These are phyloP conservation scores for Yarrowia keelungensis DNA, from an alignment of 805 yeast species.

Conservation along the genomic window DNA sequence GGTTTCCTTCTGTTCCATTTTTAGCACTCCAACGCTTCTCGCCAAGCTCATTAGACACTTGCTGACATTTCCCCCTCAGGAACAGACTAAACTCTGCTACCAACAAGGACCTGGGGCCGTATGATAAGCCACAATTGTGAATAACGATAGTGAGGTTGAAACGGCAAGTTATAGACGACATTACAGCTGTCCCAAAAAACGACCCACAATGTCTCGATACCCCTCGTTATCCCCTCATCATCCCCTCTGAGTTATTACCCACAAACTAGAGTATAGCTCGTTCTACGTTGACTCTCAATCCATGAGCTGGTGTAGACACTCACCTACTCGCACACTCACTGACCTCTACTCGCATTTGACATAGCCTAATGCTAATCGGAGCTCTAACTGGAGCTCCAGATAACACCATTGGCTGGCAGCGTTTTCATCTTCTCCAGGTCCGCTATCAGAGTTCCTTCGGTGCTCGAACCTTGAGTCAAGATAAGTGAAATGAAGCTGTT, in stretches of 20 bases:
- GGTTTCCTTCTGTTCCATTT: no score
- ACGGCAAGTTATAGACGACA: no score
- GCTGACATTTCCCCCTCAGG: background rate
- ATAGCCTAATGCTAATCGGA: background rate
- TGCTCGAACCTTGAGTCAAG: slow-evolving; percentile 10
- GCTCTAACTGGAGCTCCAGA: background rate
- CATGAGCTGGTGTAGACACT: no score
- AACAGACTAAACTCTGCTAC: background rate
- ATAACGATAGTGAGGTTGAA: no score
- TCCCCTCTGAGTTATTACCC: no score
- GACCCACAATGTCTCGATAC: no score
- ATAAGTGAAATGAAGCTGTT: slow-evolving; percentile 19
- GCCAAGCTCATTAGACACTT: slow-evolving; percentile 23
- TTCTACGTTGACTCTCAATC: no score
- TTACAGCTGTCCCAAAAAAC: no score
- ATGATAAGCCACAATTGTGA: slow-evolving; percentile 18
- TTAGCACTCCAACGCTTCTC: background rate
- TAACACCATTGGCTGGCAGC: slow-evolving; percentile 28
- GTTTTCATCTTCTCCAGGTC: background rate
- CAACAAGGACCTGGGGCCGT: slow-evolving; percentile 5
- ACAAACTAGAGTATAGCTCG: no score
- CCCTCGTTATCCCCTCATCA: background rate
- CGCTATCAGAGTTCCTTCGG: slow-evolving; percentile 25
- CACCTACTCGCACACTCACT: no score
- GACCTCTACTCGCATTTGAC: background rate